phyloP scores from a whole-genome alignment of 495 filamentous ascomycete genomes.

The Aspergillus biplanus region DNA sequence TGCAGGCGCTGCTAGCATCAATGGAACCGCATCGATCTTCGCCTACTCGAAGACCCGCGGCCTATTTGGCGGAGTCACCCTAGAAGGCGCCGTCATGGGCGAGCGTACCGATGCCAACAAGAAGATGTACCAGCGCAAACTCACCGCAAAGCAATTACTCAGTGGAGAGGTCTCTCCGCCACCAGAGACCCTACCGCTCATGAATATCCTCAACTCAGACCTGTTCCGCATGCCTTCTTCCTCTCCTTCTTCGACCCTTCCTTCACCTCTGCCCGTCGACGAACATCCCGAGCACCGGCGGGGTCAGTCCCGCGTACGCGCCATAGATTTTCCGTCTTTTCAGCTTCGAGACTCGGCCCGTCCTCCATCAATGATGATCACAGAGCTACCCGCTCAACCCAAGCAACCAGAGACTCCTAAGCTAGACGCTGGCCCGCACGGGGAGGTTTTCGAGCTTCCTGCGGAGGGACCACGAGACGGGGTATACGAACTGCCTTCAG shows the following conservation, averaged over 20 bases:
- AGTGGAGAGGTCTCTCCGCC: slow-evolving; percentile 76
- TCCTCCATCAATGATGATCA: neutral
- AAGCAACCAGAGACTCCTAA: neutral
- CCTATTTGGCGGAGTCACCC: slow-evolving; percentile 84
- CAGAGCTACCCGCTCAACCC: neutral
- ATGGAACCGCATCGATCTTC: slow-evolving; percentile 78
- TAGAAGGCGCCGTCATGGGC: slow-evolving; percentile 84
- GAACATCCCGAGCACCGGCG: neutral
- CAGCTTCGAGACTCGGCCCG: neutral
- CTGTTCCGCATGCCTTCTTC: slow-evolving; percentile 1
- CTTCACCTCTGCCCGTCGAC: neutral
- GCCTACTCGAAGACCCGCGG: slow-evolving; percentile 95
- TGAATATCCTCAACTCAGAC: slow-evolving; percentile 35
- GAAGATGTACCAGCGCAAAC: slow-evolving; percentile 80
- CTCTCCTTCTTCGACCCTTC: neutral
- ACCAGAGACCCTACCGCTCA: slow-evolving; percentile 74
- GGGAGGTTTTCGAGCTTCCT: neutral
- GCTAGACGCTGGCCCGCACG: neutral
- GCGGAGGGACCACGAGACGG: neutral
- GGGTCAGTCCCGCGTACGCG: neutral
- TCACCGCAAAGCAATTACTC: slow-evolving; percentile 78
- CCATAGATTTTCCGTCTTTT: neutral
- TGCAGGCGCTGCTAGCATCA: slow-evolving; percentile 76
- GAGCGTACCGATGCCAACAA: slow-evolving; percentile 90
- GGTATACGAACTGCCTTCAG: neutral